Evolutionary conservation across 176 grass and related monocot species (phyloP).

Genomic region (Musa itinerans): DNA sequence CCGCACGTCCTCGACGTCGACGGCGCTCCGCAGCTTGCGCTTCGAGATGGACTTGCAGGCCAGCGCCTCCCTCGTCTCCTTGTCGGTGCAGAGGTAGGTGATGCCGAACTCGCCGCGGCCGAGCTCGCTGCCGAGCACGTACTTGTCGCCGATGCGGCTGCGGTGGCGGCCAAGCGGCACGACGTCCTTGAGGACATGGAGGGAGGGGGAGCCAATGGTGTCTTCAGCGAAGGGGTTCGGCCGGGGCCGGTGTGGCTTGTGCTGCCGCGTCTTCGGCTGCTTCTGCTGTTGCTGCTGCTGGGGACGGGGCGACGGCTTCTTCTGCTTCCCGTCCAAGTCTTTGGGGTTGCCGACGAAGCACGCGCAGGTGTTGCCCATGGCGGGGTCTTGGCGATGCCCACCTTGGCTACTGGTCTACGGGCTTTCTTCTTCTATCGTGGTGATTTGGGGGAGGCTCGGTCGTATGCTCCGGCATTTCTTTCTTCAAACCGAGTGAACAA

Average conservation of each 20-base stretch:
- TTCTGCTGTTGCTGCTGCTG: neutral
- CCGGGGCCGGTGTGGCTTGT: neutral
- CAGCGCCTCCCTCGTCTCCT: constrained; percentile 14
- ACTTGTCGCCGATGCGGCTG: constrained; percentile 15
- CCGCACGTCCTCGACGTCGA: constrained; percentile 90
- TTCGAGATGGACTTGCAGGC: constrained; percentile 32
- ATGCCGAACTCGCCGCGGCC: constrained; percentile 28
- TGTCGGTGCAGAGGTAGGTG: constrained; percentile 27
- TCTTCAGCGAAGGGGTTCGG: constrained; percentile 2
- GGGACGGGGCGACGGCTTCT: neutral
- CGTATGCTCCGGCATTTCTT: neutral
- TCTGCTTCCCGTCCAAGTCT: neutral
- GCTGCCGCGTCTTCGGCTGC: neutral
- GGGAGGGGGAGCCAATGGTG: neutral
- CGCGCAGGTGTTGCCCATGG: constrained; percentile 1
- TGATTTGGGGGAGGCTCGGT: neutral
- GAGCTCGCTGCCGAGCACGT: constrained; percentile 23
- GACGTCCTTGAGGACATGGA: constrained; percentile 11
- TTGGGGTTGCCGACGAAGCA: neutral
- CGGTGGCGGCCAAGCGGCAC: constrained; percentile 9
- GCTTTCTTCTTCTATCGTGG: neutral
- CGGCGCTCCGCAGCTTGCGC: constrained; percentile 33
- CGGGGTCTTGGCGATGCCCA: neutral
- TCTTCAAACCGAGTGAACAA: neutral
- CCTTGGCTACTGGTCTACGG: neutral